These are phyloP conservation scores for Penicillium riverlandense DNA, from an alignment of 495 filamentous ascomycete species.

Conservation along the genomic window DNA sequence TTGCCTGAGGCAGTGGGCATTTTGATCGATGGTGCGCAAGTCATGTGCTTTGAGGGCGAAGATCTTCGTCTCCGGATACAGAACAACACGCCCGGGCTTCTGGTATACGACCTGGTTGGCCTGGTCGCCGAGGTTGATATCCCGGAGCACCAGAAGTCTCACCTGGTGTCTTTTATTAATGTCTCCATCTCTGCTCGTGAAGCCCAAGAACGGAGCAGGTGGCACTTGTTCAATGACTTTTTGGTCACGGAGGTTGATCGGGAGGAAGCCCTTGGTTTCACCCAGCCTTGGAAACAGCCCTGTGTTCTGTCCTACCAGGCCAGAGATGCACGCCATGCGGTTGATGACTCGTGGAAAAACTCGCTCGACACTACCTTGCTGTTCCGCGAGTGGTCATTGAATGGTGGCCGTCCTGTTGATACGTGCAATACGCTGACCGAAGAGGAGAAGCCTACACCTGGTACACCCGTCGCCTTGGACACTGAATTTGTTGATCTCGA, in stretches of 20 bases:
- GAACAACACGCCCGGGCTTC: conserved; percentile 58
- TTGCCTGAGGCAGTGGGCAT: conserved; percentile 88
- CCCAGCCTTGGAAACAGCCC: conserved; percentile 83
- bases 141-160: conserved; percentile 73
- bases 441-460: conserved; percentile 58
- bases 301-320: conserved; percentile 80
- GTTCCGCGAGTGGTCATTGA: conserved; percentile 63
- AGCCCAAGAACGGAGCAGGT: conserved; percentile 51
- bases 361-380: conserved; percentile 74
- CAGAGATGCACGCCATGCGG: conserved; percentile 61
- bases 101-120: conserved; percentile 88
- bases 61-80: conserved; percentile 53
- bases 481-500: conserved; percentile 92
- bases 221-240: conserved; percentile 98
- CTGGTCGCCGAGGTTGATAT: conserved; percentile 83
- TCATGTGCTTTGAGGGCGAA: conserved; percentile 86
- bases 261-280: conserved; percentile 83
- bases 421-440: conserved; percentile 53
- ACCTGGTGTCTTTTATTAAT: conserved; percentile 87
- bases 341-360: conserved; percentile 82
- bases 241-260: conserved; percentile 70
- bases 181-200: conserved; percentile 64
- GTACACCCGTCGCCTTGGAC: conserved; percentile 80
- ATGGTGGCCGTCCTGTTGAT: conserved; percentile 35
- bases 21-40: conserved; percentile 69